Evolutionary conservation across 441 rosid species (phyloP).

Genomic region (California macrophylla): DNA sequence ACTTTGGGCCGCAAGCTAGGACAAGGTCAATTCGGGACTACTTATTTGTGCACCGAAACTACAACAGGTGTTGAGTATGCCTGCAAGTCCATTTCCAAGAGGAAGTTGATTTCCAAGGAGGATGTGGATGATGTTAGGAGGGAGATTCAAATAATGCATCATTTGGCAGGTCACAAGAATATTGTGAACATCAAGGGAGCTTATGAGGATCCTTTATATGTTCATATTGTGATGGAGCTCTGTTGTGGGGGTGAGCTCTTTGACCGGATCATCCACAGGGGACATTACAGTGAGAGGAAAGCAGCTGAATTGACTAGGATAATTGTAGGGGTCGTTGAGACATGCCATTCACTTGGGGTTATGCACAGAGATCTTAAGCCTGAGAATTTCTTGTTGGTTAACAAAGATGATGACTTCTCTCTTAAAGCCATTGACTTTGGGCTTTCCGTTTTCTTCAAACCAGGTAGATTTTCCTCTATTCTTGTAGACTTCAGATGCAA

Average conservation of each 20-base stretch:
- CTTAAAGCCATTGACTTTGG: conserved; percentile 91
- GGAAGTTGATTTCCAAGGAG: conserved; percentile 62
- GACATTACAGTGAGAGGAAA: conserved; percentile 73
- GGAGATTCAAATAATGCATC: conserved; percentile 97
- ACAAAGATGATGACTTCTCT: conserved; percentile 55
- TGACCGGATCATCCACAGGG: conserved; percentile 81
- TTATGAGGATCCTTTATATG: conserved; percentile 77
- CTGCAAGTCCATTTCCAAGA: conserved; percentile 75
- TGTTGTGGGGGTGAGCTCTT: conserved; percentile 93
- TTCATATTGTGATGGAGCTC: conserved; percentile 86
- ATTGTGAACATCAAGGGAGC: conserved; percentile 76
- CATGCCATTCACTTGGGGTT: conserved; percentile 90
- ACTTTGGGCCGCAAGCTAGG: conserved; percentile 90
- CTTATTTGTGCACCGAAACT: conserved; percentile 69
- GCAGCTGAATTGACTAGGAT: conserved; percentile 77
- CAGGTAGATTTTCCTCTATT: conserved; percentile 36
- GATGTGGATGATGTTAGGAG: conserved; percentile 91
- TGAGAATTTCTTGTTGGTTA: conserved; percentile 77
- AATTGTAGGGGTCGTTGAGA: conserved; percentile 77
- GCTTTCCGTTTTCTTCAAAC: conserved; percentile 80
- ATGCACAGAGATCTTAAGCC: conserved; percentile 97
- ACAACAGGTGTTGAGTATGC: conserved; percentile 54
- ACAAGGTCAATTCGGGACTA: conserved; percentile 96
- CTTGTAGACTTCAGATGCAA: background rate
- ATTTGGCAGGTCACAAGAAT: conserved; percentile 77